Percentiles rank a stretch among this genome's conserved stretches.
phyloP scores from a whole-genome alignment of 345 rosid genomes.

The Pugionium cornutum region DNA sequence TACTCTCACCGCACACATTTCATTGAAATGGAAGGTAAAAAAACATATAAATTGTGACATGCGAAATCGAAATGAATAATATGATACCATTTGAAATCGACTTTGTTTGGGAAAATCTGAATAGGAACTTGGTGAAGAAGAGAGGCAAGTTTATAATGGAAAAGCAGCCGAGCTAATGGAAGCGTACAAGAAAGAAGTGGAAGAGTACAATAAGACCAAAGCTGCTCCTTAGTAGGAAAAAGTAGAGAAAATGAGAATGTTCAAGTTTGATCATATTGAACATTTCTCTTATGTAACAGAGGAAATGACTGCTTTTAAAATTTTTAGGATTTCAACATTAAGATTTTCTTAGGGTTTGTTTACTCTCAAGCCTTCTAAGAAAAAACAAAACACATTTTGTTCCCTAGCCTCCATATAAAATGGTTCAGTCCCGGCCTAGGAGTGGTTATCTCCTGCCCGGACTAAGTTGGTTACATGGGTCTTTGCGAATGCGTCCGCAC shows the following conservation, averaged over 20 bases:
- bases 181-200: constrained; percentile 75
- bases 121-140: constrained; percentile 84
- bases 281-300: constrained; percentile 20
- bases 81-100: neutral
- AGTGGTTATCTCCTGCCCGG: too few relatives aligned
- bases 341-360: neutral
- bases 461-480: too few relatives aligned
- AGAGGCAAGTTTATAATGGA: constrained; percentile 64
- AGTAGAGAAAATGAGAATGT: constrained; percentile 20
- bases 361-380: neutral
- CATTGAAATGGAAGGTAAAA: constrained; percentile 83
- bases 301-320: neutral
- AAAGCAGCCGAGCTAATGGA: constrained; percentile 77
- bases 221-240: constrained; percentile 2
- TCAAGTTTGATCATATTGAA: constrained; percentile 35
- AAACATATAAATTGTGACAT: neutral
- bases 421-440: too few relatives aligned
- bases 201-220: constrained; percentile 54
- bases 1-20: constrained; percentile 65
- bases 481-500: too few relatives aligned
- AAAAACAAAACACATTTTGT: neutral
- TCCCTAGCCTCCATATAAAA: too few relatives aligned
- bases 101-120: neutral
- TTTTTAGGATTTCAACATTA: neutral
- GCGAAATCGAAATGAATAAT: neutral